A percentile compares a stretch with the other conserved stretches of the same genome.
Evolutionary conservation across 192 early-diverging fungal species (phyloP).

Genomic region (Linnemannia elongata): DNA sequence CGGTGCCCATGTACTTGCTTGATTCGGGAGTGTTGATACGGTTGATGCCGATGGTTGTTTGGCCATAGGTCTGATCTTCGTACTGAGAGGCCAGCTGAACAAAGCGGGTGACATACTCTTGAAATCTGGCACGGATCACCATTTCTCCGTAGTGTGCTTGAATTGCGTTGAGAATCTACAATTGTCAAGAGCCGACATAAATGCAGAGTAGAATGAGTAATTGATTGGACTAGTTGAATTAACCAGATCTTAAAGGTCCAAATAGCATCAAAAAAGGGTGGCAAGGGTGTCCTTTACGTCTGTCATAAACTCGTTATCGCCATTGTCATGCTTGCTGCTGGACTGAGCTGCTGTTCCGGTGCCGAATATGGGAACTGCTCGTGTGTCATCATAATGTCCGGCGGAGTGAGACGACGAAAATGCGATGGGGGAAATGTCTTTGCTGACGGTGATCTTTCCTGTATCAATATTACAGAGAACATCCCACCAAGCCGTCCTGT

Average conservation of each 20-base stretch:
- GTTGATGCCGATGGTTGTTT: constrained; percentile 71
- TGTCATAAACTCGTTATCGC: constrained; percentile 70
- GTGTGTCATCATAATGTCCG: constrained; percentile 33
- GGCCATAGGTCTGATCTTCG: constrained; percentile 76
- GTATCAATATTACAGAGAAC: constrained; percentile 95
- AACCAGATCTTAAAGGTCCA: neutral
- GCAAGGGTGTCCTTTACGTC: constrained; percentile 56
- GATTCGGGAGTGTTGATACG: constrained; percentile 62
- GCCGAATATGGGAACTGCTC: constrained; percentile 32
- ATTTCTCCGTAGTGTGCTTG: constrained; percentile 89
- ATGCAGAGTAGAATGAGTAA: constrained; percentile 3
- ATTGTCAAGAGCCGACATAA: neutral
- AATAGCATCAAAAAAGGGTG: neutral
- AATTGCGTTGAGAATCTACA: constrained; percentile 81
- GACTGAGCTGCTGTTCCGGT: constrained; percentile 18
- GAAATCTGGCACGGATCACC: constrained; percentile 88
- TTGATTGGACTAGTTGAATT: neutral
- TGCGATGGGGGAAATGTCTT: constrained; percentile 60
- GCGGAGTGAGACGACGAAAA: constrained; percentile 6
- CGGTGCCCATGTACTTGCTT: constrained; percentile 71
- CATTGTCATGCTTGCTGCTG: constrained; percentile 57
- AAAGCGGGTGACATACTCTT: constrained; percentile 89
- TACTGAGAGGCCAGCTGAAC: constrained; percentile 83
- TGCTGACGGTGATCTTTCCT: constrained; percentile 94
- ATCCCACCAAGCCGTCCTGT: constrained; percentile 96